Base-by-base conservation (phyloP, 2,329 filamentous ascomycete genomes). In the Lachnellula subtilissima region DNA sequence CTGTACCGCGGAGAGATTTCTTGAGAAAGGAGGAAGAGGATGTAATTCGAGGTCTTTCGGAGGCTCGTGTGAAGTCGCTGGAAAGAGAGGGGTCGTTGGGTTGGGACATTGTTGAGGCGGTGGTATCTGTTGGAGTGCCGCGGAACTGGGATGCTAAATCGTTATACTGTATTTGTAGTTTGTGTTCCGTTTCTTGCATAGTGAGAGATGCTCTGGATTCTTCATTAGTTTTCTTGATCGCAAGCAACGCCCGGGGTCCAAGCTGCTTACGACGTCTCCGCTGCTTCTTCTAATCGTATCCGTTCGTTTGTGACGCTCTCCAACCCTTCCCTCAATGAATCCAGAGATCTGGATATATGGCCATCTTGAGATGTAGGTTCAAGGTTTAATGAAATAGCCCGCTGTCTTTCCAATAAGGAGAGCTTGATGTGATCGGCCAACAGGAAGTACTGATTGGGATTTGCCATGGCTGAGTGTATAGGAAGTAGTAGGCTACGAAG, bases 401-500 rank as follows among this genome's bases (percentile, higher is more conserved):
- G 86, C 75, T 96, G 87, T 56, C 93, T 86, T 76, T 97, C 94
- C 25, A 97, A 85, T 15, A 99, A 81, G 14, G 92, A 96, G 59
- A 97, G 84, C 75, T 97, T 97, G 79, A 97, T 89, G 74, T 97
- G 93, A 75, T 99, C 94, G 68, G 92, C 91, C 56, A 97, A 84
- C 53, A 97, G 87, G 71, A 92, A 91, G 64, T 97, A 86, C 73
- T 97, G 92, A 68, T 84, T 85, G 40, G 81, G 74, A 64, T 80
- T 85, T 60, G 79, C 75, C 80, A 82, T 82, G 68, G 58, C 45
- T 22, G 37, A 45, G 39, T 12, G 28, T 19, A 22, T 43, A 39
- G 25, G 36, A 19, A 15, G 14, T 19, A n/a, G 28, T 14, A 36
- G 43, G 25, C 15, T 17, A 36, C 46, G 43, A 35, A 42, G 25